These are phyloP conservation scores for Phylloporus scabripes DNA, from an alignment of 768 basidiomycete genomes.

Conservation along the genomic window DNA sequence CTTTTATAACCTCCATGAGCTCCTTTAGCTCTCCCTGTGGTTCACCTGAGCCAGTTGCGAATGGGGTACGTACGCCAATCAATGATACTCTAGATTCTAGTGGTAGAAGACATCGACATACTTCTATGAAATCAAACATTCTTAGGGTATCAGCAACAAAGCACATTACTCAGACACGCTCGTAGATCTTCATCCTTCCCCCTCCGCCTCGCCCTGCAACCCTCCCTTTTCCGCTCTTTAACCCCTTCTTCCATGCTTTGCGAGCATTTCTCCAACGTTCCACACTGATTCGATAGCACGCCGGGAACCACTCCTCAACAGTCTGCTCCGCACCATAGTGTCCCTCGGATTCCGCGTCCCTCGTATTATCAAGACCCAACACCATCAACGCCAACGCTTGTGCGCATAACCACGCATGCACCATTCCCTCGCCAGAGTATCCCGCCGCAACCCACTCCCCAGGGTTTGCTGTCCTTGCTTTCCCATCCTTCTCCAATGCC, in stretches of 20 bases:
- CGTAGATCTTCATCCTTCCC: conserved; percentile 26
- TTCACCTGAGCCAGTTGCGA: no score
- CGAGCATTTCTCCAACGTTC: conserved; percentile 12
- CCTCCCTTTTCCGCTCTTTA: background rate
- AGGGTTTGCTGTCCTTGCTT: conserved; percentile 22
- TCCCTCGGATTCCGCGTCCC: conserved; percentile 12
- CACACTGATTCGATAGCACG: conserved; percentile 13
- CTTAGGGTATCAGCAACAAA: no score
- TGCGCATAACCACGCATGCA: conserved; percentile 60
- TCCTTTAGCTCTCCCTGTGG: no score
- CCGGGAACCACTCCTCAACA: conserved; percentile 24
- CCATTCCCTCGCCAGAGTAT: conserved; percentile 72
- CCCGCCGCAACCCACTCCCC: conserved; percentile 74
- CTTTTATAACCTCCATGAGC: no score
- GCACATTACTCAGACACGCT: background rate
- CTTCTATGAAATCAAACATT: no score
- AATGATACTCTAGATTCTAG: no score
- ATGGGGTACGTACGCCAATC: no score
- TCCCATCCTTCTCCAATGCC: conserved; percentile 2
- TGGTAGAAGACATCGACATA: no score
- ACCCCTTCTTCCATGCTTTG: conserved; percentile 3
- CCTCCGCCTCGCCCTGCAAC: conserved; percentile 14
- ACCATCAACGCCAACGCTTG: conserved; percentile 59
- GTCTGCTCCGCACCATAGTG: conserved; percentile 18
- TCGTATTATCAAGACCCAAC: conserved; percentile 33